phyloP scores from a whole-genome alignment of 257 asterid genomes.

The Parsonsia alboflavescens region DNA sequence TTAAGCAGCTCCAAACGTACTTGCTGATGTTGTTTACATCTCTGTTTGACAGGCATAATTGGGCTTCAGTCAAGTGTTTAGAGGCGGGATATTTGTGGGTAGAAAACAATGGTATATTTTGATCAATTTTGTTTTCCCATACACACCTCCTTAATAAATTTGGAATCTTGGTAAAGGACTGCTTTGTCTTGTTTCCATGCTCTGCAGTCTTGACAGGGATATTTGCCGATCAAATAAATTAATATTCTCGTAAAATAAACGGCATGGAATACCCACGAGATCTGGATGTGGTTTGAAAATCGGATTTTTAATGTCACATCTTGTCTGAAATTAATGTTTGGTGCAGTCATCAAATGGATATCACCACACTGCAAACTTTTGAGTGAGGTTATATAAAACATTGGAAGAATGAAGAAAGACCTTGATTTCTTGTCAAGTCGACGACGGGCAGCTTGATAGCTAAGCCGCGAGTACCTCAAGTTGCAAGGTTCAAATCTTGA shows the following conservation, averaged over 20 bases:
- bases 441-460: not conserved
- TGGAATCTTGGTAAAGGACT: not conserved
- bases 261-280: not conserved
- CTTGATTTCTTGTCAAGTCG: too few species aligned
- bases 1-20: not conserved
- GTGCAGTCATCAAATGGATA: not conserved
- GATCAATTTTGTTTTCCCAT: not conserved
- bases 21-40: conserved; percentile 9
- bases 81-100: conserved; percentile 5
- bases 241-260: too few species aligned
- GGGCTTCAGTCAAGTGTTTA: conserved; percentile 85
- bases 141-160: not conserved
- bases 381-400: too few species aligned
- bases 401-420: too few species aligned
- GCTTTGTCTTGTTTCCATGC: not conserved
- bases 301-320: too few species aligned
- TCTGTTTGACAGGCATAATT: conserved; percentile 62
- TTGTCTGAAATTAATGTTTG: not conserved
- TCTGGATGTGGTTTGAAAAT: too few species aligned
- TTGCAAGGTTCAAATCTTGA: not conserved
- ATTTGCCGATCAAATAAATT: not conserved
- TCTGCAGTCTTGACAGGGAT: not conserved
- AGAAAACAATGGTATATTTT: not conserved
- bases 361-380: not conserved
- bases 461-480: not conserved